phyloP scores from a whole-genome alignment of 345 rosid species.

The Nephelium lappaceum region DNA sequence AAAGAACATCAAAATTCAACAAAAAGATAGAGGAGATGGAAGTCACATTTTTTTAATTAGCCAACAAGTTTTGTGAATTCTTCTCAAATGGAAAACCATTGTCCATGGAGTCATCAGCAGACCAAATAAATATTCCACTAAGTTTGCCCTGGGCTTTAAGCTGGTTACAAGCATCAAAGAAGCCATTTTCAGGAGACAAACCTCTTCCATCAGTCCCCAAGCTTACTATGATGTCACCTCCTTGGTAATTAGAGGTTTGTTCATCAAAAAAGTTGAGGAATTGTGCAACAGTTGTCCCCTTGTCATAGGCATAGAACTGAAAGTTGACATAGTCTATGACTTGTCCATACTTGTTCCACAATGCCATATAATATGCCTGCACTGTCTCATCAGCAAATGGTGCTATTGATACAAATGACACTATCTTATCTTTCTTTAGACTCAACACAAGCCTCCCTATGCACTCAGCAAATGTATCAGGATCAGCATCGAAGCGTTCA shows the following conservation, averaged over 20 bases:
- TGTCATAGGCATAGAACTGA: conserved; percentile 56
- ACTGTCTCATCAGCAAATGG: conserved; percentile 44
- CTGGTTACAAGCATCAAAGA: conserved; percentile 42
- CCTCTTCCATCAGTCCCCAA: conserved; percentile 52
- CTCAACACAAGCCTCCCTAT: conserved; percentile 44
- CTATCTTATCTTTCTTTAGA: conserved; percentile 32
- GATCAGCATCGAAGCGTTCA: conserved; percentile 51
- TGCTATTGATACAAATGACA: conserved; percentile 55
- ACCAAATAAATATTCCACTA: conserved; percentile 60
- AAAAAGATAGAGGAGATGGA: background rate
- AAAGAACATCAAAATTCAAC: background rate
- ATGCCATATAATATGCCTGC: conserved; percentile 50
- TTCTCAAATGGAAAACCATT: conserved; percentile 41
- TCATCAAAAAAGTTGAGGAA: conserved; percentile 38
- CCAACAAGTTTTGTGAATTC: conserved; percentile 40
- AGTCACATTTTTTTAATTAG: conserved; percentile 14
- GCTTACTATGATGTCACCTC: conserved; percentile 50
- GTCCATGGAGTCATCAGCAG: conserved; percentile 64
- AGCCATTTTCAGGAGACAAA: conserved; percentile 46
- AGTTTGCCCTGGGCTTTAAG: conserved; percentile 42
- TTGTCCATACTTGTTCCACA: conserved; percentile 57
- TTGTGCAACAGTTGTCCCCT: conserved; percentile 40
- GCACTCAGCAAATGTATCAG: conserved; percentile 58
- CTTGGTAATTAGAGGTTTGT: conserved; percentile 46
- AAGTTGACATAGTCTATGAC: conserved; percentile 65